Base-by-base conservation (phyloP, 176 grass and related monocot genomes). In the Metroxylon sagu region DNA sequence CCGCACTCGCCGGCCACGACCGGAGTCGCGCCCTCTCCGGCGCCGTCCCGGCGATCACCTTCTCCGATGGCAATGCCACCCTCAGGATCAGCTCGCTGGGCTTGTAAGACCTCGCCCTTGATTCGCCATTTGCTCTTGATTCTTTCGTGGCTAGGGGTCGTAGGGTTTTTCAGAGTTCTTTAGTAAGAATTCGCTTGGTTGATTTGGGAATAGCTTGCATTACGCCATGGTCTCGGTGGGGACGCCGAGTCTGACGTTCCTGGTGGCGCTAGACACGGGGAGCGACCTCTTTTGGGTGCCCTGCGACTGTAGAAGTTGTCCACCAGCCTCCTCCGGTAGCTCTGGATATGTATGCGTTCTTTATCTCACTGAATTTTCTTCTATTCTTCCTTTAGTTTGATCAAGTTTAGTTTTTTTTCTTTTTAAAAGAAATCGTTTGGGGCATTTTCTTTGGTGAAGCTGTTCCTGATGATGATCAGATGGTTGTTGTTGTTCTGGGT, bases 261-360 rank as follows among this genome's bases (percentile, higher is more conserved):
- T 95, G 75, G 90, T 95, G 61, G 90, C 85, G 15, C 68, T 89
- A n/a, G 85, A 95, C 54, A 95, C 90, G 0, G 90, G 90, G 5
- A 95, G 90, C 35, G 76, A 84, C 69, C 79, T 95, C 49, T 84
- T 95, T 74, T 95, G 90, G 90, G 25, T 89, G 19, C 90, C 90
- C 3, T 95, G 90, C 66, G 76, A 95, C 50, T 95, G 90, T 53
- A 57, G 71, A 18, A 75, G 80, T 3, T 95, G 86, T 59, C 63
- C 74, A 5, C 71, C 85, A 3, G 59, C 82, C n/a, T 50, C 68
- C 4, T 72, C 76, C 0, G 17, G 62, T 4, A 49, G 68, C 48
- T 76, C 58, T 27, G 73, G 69, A 70, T 69, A 77, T 26, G 87
- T 90, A 83, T 82, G 56, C 25, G 1, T 25, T 63, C 69, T 65